Evolutionary conservation across 257 asterid genomes (phyloP), one percentile per base, ranked within the genome.

Genomic region (Verbena officinalis): DNA sequence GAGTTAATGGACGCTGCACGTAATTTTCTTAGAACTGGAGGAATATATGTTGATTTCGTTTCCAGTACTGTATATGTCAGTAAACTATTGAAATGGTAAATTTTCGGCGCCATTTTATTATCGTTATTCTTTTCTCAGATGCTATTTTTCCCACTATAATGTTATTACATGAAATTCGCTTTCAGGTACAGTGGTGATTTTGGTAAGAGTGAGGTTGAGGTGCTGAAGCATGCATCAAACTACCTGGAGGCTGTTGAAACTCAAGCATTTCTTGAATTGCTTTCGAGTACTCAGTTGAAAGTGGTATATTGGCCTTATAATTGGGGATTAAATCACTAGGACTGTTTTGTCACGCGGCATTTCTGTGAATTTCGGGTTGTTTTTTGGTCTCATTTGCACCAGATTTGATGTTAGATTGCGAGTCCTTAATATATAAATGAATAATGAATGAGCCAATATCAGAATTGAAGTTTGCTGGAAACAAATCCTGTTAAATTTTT

Each of bases 121-220:
- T 11, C 0, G 1, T 40, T 40, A 10, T 40, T 9, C 11, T 12
- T 15, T 15, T 17, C 21, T 42, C 40, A 5, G 22, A 36, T 4
- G 40, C 33, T 36, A 36, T 36, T 16, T 51, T 21, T 51, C 17
- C 19, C 34, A 36, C 10, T 36, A 4, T 36, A 38, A 44, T 27
- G 55, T 12, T 62, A 62, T 45, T 33, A 24, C 15, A 30, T 61
- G 40, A 15, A 40, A 43, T 7, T 2, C 19, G 30, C 39, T 17
- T 50, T 72, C 84, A 91, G 96, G 96, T 91, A 78, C 36, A 76
- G 95, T 50, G 75, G 75, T 9, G 98, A 91, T 83, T 86, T 83
- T 34, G 96, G 98, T 8, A 84, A 82, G 75, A 84, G 81, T 55
- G 98, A 89, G 75, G 71, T 73, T 20, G 98, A 91, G 77, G 90